These are phyloP conservation scores for Selaginella tamariscina DNA, from an alignment of 75 land plant species.

Conservation along the genomic window DNA sequence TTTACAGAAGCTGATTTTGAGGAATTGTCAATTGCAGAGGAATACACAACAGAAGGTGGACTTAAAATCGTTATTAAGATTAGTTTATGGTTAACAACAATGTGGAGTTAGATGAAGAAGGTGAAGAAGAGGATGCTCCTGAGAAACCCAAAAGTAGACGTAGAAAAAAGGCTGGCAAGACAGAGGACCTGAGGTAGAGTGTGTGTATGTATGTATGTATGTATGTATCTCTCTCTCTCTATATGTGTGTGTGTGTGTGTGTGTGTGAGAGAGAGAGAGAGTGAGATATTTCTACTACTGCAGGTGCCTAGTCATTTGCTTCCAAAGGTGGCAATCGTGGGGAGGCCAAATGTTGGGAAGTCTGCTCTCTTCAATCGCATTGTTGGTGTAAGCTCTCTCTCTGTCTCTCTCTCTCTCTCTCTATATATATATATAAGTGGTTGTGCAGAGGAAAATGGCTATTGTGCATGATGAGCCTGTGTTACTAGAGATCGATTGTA, in stretches of 20 bases:
- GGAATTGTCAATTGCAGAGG: background rate
- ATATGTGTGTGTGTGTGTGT: too few species aligned
- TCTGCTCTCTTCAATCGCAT: conserved; percentile 94
- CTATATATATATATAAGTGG: background rate
- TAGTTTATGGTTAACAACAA: background rate
- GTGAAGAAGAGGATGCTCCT: too few species aligned
- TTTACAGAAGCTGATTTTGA: background rate
- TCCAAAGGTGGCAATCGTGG: conserved; percentile 82
- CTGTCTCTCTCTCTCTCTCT: conserved; percentile 2
- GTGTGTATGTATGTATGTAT: too few species aligned
- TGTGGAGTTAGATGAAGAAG: background rate
- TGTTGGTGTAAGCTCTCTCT: conserved; percentile 58
- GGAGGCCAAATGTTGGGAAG: conserved; percentile 98
- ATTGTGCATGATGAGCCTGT: conserved; percentile 96
- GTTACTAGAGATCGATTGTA: conserved; percentile 94
- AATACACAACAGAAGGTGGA: too few species aligned
- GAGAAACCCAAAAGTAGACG: background rate
- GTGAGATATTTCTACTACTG: background rate
- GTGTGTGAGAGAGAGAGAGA: too few species aligned
- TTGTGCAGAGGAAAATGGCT: conserved; percentile 60
- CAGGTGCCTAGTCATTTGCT: conserved; percentile 89
- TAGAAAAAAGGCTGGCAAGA: background rate
- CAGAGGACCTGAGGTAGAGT: background rate
- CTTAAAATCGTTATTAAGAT: too few species aligned
- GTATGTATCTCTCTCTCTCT: too few species aligned